phyloP scores from a whole-genome alignment of 116 monocot species.

The Zostera marina region DNA sequence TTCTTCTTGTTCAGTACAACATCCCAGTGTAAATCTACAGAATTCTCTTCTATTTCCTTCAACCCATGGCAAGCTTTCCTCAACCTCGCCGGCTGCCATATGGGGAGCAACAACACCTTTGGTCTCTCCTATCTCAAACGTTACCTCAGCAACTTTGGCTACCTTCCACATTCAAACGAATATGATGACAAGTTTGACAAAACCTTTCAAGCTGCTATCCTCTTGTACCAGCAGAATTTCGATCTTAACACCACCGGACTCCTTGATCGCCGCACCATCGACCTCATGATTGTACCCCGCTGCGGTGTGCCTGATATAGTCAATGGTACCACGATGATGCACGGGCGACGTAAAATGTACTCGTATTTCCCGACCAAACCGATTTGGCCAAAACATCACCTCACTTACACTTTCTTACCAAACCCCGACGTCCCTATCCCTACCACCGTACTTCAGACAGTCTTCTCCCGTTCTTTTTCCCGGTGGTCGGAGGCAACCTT shows the following conservation, averaged over 20 bases:
- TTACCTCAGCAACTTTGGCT: constrained; percentile 60
- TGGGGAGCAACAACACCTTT: constrained; percentile 6
- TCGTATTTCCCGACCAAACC: constrained; percentile 47
- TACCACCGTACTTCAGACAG: constrained; percentile 11
- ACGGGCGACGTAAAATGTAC: constrained; percentile 40
- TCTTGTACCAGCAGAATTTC: constrained; percentile 52
- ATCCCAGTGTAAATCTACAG: background rate
- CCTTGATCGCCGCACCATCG: constrained; percentile 41
- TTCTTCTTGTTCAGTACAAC: background rate
- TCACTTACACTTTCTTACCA: constrained; percentile 34
- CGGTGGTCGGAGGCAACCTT: constrained; percentile 53
- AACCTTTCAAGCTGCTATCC: constrained; percentile 29
- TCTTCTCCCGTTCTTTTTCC: constrained; percentile 52
- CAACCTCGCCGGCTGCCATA: constrained; percentile 12
- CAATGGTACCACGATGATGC: constrained; percentile 23
- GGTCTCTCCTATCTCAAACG: constrained; percentile 36
- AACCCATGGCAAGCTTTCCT: constrained; percentile 18
- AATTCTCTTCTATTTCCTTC: background rate
- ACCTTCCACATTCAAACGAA: constrained; percentile 21
- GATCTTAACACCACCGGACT: constrained; percentile 37
- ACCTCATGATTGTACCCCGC: constrained; percentile 35
- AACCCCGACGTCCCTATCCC: constrained; percentile 20
- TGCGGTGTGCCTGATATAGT: constrained; percentile 66
- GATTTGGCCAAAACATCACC: constrained; percentile 28
- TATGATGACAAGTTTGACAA: constrained; percentile 42